Evolutionary conservation across 208 protist species (phyloP).

Genomic region (Endotrypanum monterogeii): DNA sequence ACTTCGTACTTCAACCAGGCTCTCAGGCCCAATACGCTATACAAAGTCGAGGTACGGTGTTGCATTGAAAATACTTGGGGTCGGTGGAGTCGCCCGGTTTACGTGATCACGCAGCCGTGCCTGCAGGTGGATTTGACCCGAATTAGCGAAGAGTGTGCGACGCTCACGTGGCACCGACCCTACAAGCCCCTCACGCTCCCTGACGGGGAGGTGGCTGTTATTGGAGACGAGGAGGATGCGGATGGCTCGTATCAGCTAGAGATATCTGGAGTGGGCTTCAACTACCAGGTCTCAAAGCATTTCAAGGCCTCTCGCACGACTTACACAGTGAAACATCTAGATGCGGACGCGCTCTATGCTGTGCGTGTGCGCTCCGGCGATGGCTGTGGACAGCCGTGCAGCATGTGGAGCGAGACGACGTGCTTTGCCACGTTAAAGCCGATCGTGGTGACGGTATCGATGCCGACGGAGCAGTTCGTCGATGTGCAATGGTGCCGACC

Average conservation of each 20-base stretch:
- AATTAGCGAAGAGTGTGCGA: slow-evolving; percentile 86
- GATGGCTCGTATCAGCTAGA: slow-evolving; percentile 83
- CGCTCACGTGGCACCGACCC: slow-evolving; percentile 70
- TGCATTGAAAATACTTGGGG: slow-evolving; percentile 87
- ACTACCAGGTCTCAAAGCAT: slow-evolving; percentile 70
- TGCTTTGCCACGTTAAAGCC: slow-evolving; percentile 88
- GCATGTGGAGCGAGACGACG: slow-evolving; percentile 72
- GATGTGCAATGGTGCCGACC: slow-evolving; percentile 80
- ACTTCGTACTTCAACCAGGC: slow-evolving; percentile 51
- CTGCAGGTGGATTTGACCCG: slow-evolving; percentile 58
- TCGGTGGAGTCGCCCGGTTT: slow-evolving; percentile 77
- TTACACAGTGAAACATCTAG: slow-evolving; percentile 76
- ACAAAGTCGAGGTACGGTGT: slow-evolving; percentile 79
- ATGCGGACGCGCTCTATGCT: slow-evolving; percentile 78
- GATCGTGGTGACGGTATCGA: slow-evolving; percentile 47
- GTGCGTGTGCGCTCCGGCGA: slow-evolving; percentile 76
- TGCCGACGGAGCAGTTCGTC: slow-evolving; percentile 76
- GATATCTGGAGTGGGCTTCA: slow-evolving; percentile 59
- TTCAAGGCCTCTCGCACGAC: slow-evolving; percentile 71
- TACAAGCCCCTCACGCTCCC: slow-evolving; percentile 51
- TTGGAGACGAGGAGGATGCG: slow-evolving; percentile 45
- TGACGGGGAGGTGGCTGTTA: slow-evolving; percentile 59
- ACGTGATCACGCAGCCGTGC: slow-evolving; percentile 82
- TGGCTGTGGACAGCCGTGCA: slow-evolving; percentile 47
- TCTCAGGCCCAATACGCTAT: slow-evolving; percentile 74